A percentile compares a stretch with the other conserved stretches of the same genome.
phyloP scores from a whole-genome alignment of 1,284 basidiomycete species.

The Ganoderma leucocontextum region DNA sequence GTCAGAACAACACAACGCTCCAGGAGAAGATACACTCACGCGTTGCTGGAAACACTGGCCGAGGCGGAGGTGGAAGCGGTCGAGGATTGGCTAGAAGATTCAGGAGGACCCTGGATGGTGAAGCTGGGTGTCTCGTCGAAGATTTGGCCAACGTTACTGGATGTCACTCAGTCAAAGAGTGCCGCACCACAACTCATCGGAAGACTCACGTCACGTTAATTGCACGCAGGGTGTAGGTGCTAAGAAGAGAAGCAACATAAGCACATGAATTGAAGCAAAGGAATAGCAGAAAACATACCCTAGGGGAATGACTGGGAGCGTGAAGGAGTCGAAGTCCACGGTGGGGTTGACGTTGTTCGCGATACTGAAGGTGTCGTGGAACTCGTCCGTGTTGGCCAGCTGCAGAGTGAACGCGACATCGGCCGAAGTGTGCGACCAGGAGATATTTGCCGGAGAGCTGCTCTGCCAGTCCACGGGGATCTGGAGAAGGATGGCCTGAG shows the following conservation, averaged over 20 bases:
- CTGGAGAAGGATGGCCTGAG: conserved; percentile 55
- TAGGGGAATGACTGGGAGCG: conserved; percentile 58
- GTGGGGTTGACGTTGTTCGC: conserved; percentile 62
- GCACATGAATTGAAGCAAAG: neutral
- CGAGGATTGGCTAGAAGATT: conserved; percentile 31
- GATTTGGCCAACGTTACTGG: conserved; percentile 57
- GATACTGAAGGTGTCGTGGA: conserved; percentile 65
- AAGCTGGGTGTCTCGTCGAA: conserved; percentile 55
- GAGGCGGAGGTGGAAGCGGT: conserved; percentile 27
- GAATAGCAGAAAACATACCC: conserved; percentile 49
- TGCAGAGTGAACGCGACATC: conserved; percentile 56
- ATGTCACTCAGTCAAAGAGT: neutral
- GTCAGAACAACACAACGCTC: neutral
- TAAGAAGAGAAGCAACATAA: conserved; percentile 27
- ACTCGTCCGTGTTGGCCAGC: conserved; percentile 54
- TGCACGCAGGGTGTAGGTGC: conserved; percentile 59
- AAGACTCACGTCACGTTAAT: conserved; percentile 52
- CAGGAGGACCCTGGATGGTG: conserved; percentile 45
- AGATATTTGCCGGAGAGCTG: conserved; percentile 50
- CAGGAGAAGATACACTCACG: neutral
- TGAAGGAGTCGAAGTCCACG: conserved; percentile 46
- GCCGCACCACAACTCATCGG: too few relatives aligned
- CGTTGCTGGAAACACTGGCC: conserved; percentile 16
- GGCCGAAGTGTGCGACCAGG: conserved; percentile 51
- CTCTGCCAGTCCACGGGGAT: conserved; percentile 46